These are phyloP conservation scores for Suillus bovinus DNA, from an alignment of 768 basidiomycete genomes.

Conservation along the genomic window DNA sequence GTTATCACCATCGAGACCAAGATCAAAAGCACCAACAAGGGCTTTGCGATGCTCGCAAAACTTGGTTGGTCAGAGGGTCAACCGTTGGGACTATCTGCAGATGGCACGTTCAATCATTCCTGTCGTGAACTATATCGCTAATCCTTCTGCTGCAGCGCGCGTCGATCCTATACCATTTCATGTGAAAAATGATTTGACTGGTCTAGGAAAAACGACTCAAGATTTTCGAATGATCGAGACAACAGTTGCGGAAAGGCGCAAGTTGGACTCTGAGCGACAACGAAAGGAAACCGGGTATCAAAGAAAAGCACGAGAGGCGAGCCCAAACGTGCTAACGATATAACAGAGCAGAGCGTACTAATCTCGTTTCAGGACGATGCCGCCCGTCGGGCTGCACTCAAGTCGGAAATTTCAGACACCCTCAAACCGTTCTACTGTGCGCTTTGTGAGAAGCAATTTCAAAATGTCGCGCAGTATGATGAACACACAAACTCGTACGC, in stretches of 20 bases:
- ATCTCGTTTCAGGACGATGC: conserved; percentile 50
- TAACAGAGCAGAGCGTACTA: conserved; percentile 6
- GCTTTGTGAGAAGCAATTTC: conserved; percentile 86
- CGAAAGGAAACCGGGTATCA: conserved; percentile 80
- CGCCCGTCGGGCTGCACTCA: conserved; percentile 64
- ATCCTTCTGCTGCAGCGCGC: conserved; percentile 51
- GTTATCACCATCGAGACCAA: conserved; percentile 80
- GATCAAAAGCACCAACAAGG: conserved; percentile 77
- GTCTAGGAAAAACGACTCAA: conserved; percentile 76
- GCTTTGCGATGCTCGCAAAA: conserved; percentile 77
- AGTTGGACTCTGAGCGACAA: conserved; percentile 78
- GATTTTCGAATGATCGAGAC: conserved; percentile 85
- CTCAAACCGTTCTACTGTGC: conserved; percentile 78
- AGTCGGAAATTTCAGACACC: conserved; percentile 65
- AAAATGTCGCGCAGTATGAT: conserved; percentile 83
- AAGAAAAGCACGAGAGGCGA: conserved; percentile 69
- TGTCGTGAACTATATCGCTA: neutral
- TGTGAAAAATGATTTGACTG: conserved; percentile 74
- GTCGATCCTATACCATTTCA: conserved; percentile 83
- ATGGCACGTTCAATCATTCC: conserved; percentile 48
- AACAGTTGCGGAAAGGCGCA: conserved; percentile 80
- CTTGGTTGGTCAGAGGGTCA: conserved; percentile 84
- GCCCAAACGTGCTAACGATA: conserved; percentile 10
- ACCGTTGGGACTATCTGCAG: conserved; percentile 71
- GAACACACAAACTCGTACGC: conserved; percentile 90